phyloP scores from a whole-genome alignment of 2,329 filamentous ascomycete species.

The Microdochium bolleyi region DNA sequence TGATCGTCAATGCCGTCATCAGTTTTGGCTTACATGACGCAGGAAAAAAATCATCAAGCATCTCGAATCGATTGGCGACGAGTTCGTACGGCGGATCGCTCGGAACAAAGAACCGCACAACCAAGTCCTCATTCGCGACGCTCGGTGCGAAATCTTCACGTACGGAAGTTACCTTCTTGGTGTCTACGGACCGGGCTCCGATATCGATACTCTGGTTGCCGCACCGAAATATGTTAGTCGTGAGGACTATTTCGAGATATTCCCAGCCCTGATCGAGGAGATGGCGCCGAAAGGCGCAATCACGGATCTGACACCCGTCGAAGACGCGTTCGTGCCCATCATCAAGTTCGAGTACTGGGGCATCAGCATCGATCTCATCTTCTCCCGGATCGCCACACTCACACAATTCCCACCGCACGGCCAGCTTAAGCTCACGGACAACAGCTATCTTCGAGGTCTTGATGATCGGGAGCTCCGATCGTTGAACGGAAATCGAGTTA shows the following conservation, averaged over 20 bases:
- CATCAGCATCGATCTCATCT: constrained; percentile 93
- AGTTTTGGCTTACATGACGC: constrained; percentile 5
- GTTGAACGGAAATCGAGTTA: constrained; percentile 89
- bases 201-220: constrained; percentile 94
- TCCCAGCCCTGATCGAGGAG: constrained; percentile 69
- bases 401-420: constrained; percentile 60
- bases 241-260: constrained; percentile 86
- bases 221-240: constrained; percentile 83
- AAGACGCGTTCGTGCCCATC: constrained; percentile 89
- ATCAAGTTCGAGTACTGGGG: constrained; percentile 91
- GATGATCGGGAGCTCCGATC: constrained; percentile 83
- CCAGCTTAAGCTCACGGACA: constrained; percentile 71
- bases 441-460: constrained; percentile 74
- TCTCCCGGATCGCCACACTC: constrained; percentile 64
- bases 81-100: constrained; percentile 80
- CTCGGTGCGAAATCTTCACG: constrained; percentile 88
- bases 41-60: constrained; percentile 68
- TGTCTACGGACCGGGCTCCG: constrained; percentile 89
- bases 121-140: constrained; percentile 69
- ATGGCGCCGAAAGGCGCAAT: constrained; percentile 75
- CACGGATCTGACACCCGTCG: constrained; percentile 75
- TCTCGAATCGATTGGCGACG: constrained; percentile 71
- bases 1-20: not conserved
- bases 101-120: constrained; percentile 63
- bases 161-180: constrained; percentile 94